Evolutionary conservation across 371 early-diverging fungal species (phyloP).

Genomic region (Mortierella polycephala): DNA sequence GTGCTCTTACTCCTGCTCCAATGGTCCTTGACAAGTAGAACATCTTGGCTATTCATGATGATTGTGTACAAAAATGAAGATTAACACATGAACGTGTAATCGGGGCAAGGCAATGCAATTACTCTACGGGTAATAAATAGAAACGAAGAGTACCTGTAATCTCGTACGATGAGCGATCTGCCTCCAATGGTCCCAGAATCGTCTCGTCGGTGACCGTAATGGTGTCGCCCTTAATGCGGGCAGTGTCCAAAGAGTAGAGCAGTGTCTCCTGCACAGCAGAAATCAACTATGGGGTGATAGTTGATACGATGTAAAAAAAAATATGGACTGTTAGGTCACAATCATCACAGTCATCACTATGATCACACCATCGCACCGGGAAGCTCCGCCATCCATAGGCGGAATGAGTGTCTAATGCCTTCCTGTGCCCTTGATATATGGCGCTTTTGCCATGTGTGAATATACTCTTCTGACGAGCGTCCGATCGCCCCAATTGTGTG

Average conservation of each 20-base stretch:
- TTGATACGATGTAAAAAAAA: background rate
- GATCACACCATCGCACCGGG: too few species aligned
- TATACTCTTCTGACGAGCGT: too few species aligned
- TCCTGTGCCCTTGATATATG: too few species aligned
- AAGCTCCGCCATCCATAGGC: too few species aligned
- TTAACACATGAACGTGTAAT: background rate
- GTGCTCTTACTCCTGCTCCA: slow-evolving; percentile 10
- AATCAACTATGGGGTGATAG: slow-evolving; percentile 46
- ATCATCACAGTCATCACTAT: background rate
- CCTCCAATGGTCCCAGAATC: slow-evolving; percentile 28
- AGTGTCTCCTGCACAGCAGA: slow-evolving; percentile 63
- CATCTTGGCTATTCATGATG: slow-evolving; percentile 22
- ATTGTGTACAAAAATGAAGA: background rate
- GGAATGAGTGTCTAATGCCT: too few species aligned
- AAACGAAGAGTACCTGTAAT: slow-evolving; percentile 56
- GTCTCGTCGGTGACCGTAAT: slow-evolving; percentile 34
- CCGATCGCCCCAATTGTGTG: too few species aligned
- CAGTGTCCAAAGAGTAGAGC: slow-evolving; percentile 51
- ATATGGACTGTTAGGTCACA: background rate
- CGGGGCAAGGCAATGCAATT: background rate
- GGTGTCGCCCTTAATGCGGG: slow-evolving; percentile 22
- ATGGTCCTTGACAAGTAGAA: slow-evolving; percentile 15
- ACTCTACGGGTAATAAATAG: background rate
- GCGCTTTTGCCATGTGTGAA: too few species aligned
- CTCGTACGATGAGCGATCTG: slow-evolving; percentile 61